phyloP scores from a whole-genome alignment of 129 eudicot species.

The Sambucus nigra region DNA sequence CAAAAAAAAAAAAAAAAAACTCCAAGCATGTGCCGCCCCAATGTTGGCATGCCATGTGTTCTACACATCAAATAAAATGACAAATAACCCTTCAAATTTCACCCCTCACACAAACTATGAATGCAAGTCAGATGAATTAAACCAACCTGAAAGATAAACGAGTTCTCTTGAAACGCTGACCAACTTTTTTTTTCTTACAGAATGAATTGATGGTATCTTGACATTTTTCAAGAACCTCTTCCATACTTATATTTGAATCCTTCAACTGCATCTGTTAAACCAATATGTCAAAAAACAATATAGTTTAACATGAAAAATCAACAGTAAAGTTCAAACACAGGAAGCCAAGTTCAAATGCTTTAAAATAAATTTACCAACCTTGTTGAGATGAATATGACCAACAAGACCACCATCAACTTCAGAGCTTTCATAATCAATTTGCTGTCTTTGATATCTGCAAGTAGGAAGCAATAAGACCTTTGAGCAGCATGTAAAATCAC shows the following conservation, averaged over 20 bases:
- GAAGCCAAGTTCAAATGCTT: neutral
- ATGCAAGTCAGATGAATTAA: neutral
- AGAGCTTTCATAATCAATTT: slow-evolving; percentile 26
- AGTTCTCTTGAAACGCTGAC: slow-evolving; percentile 43
- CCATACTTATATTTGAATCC: slow-evolving; percentile 47
- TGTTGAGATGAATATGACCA: slow-evolving; percentile 82
- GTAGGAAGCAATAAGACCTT: slow-evolving; percentile 8
- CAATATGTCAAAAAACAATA: slow-evolving; percentile 6
- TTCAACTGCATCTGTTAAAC: slow-evolving; percentile 41
- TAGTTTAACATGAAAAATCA: too few relatives aligned
- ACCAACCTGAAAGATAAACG: slow-evolving; percentile 54
- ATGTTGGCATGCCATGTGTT: neutral
- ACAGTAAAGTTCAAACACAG: neutral
- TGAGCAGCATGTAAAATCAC: slow-evolving; percentile 4
- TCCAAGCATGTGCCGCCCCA: neutral
- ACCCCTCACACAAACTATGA: neutral
- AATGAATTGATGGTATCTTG: slow-evolving; percentile 43
- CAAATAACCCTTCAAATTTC: neutral
- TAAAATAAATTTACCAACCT: slow-evolving; percentile 32
- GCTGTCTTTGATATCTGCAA: slow-evolving; percentile 43
- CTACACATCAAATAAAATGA: neutral
- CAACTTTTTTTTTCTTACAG: slow-evolving; percentile 66
- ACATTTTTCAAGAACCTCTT: slow-evolving; percentile 55
- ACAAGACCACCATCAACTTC: slow-evolving; percentile 61
- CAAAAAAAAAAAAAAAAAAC: too few relatives aligned